phyloP scores from a whole-genome alignment of 2,329 filamentous ascomycete genomes.

The Claviceps maximensis region DNA sequence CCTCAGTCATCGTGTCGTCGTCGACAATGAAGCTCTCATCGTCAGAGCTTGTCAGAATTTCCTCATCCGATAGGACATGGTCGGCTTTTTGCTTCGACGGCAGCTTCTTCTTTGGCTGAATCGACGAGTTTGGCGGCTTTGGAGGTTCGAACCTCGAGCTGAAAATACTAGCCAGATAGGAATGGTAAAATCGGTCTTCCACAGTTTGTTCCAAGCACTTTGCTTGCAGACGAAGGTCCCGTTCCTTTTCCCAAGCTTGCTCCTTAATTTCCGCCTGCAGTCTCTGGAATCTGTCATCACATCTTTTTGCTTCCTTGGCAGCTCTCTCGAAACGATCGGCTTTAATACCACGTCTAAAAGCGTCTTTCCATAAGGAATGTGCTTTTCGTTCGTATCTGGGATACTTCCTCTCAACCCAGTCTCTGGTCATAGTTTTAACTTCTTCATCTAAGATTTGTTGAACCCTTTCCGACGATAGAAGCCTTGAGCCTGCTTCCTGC shows the following conservation, averaged over 20 bases:
- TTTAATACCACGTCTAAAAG: conserved; percentile 28
- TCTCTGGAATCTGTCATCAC: conserved; percentile 41
- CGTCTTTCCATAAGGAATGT: conserved; percentile 46
- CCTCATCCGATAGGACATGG: conserved; percentile 23
- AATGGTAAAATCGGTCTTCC: conserved; percentile 40
- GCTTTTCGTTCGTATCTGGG: conserved; percentile 44
- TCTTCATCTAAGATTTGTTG: conserved; percentile 38
- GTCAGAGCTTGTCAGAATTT: conserved; percentile 37
- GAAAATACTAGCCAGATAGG: conserved; percentile 37
- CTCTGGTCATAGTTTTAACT: conserved; percentile 33
- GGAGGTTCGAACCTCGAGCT: conserved; percentile 26
- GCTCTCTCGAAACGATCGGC: conserved; percentile 29
- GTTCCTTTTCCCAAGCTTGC: conserved; percentile 37
- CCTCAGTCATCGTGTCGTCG: not conserved
- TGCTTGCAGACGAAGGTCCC: conserved; percentile 42
- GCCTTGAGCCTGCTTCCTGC: conserved; percentile 18
- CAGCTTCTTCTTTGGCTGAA: conserved; percentile 9
- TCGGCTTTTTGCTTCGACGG: conserved; percentile 1
- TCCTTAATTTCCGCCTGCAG: conserved; percentile 38
- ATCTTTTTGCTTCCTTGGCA: conserved; percentile 25
- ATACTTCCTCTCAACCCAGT: conserved; percentile 47
- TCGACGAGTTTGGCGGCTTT: conserved; percentile 22
- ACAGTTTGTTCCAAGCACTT: conserved; percentile 51
- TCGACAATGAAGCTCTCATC: conserved; percentile 37
- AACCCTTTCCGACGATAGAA: conserved; percentile 27